Percentiles rank a stretch among this genome's conserved stretches.
These are phyloP conservation scores for Agrocybe pediades DNA, from an alignment of 768 basidiomycete genomes.

Conservation along the genomic window DNA sequence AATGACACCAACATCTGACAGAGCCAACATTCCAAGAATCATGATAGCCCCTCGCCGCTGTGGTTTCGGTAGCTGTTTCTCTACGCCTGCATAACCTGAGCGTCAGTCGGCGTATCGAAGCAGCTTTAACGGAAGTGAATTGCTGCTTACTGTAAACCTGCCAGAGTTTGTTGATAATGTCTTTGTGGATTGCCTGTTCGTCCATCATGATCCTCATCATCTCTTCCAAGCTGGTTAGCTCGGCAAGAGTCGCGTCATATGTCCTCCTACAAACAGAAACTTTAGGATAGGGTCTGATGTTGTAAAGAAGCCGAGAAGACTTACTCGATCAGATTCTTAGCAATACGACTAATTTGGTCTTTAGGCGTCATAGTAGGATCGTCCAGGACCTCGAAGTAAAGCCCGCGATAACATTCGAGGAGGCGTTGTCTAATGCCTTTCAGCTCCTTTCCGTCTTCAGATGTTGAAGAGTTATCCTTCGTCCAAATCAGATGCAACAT, in stretches of 20 bases:
- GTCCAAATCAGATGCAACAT: slow-evolving; percentile 98
- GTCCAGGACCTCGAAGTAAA: slow-evolving; percentile 87
- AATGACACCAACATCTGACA: slow-evolving; percentile 77
- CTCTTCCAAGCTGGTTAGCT: slow-evolving; percentile 94
- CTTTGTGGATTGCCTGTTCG: slow-evolving; percentile 77
- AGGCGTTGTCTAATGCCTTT: slow-evolving; percentile 88
- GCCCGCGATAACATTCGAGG: slow-evolving; percentile 81
- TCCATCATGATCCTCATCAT: slow-evolving; percentile 97
- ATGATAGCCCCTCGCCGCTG: slow-evolving; percentile 96
- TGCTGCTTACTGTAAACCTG: slow-evolving; percentile 83
- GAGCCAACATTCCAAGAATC: slow-evolving; percentile 94
- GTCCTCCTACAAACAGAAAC: slow-evolving; percentile 61
- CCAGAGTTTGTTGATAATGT: slow-evolving; percentile 92
- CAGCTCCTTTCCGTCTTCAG: slow-evolving; percentile 64
- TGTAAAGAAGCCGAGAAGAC: slow-evolving; percentile 24
- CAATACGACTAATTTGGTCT: slow-evolving; percentile 87
- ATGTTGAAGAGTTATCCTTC: slow-evolving; percentile 84
- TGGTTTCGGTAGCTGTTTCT: slow-evolving; percentile 70
- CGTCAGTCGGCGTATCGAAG: background rate
- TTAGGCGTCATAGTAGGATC: slow-evolving; percentile 65
- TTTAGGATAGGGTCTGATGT: background rate
- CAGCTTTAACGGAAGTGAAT: background rate
- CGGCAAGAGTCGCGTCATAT: slow-evolving; percentile 89
- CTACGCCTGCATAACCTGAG: slow-evolving; percentile 53
- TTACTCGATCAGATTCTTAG: slow-evolving; percentile 97